Percentiles rank a stretch among this genome's conserved stretches.
Evolutionary conservation across 2,329 filamentous ascomycete genomes (phyloP).

Genomic region (Alternaria longipes): DNA sequence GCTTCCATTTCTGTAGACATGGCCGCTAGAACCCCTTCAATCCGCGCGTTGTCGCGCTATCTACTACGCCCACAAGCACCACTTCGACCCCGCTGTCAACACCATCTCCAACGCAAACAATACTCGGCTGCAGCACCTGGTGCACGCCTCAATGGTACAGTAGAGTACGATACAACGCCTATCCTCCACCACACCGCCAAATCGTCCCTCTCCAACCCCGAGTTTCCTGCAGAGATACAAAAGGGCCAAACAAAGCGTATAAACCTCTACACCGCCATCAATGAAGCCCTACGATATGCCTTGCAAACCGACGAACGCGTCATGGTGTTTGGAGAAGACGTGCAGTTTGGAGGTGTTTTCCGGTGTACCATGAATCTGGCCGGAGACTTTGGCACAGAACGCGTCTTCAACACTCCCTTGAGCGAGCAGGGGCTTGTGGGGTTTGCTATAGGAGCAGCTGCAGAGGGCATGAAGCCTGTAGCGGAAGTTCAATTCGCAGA

Average conservation of each 20-base stretch:
- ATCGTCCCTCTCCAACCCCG: conserved; percentile 73
- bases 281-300: conserved; percentile 84
- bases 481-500: conserved; percentile 97
- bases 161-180: conserved; percentile 85
- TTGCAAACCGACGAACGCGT: conserved; percentile 85
- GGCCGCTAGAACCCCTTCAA: conserved; percentile 41
- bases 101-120: conserved; percentile 32
- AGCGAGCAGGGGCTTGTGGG: conserved; percentile 95
- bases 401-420: conserved; percentile 96
- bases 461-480: conserved; percentile 89
- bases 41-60: conserved; percentile 43
- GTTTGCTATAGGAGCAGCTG: conserved; percentile 89
- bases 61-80: conserved; percentile 42
- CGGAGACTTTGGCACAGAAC: conserved; percentile 83
- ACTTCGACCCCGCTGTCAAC: conserved; percentile 34
- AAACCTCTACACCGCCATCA: conserved; percentile 95
- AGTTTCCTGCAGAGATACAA: conserved; percentile 72
- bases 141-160: conserved; percentile 79
- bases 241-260: conserved; percentile 80
- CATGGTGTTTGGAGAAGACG: conserved; percentile 93
- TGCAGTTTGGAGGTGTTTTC: conserved; percentile 96
- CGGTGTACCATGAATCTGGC: conserved; percentile 91
- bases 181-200: conserved; percentile 83
- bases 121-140: conserved; percentile 62
- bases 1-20: conserved; percentile 24